phyloP scores from a whole-genome alignment of 257 asterid species.

The Solanum chmielewskii region DNA sequence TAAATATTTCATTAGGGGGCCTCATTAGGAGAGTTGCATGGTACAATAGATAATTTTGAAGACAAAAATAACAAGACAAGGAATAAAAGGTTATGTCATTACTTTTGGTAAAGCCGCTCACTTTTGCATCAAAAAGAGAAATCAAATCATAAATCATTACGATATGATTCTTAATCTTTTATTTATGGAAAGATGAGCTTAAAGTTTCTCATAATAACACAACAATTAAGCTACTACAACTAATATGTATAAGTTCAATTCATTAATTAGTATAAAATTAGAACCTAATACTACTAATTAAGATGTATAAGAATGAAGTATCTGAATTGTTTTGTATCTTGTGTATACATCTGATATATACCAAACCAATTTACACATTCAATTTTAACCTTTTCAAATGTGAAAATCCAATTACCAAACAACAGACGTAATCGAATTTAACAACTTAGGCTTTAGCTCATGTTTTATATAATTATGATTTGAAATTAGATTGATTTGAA shows the following conservation, averaged over 20 bases:
- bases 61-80: neutral
- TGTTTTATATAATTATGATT: neutral
- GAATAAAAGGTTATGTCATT: neutral
- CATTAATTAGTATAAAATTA: neutral
- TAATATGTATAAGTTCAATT: neutral
- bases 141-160: neutral
- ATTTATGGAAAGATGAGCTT: neutral
- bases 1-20: neutral
- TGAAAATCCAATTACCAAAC: neutral
- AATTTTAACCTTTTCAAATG: neutral
- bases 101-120: neutral
- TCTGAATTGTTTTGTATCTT: neutral
- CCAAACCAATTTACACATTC: neutral
- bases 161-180: neutral
- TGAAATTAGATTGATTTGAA: neutral
- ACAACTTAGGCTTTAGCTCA: neutral
- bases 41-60: neutral
- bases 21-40: neutral
- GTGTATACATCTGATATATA: neutral
- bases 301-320: neutral
- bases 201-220: neutral
- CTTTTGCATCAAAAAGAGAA: neutral
- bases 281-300: neutral
- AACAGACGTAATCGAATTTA: neutral
- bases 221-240: neutral